Base-by-base conservation (phyloP, 148 eudicot species). In the Amaranthus palmeri region DNA sequence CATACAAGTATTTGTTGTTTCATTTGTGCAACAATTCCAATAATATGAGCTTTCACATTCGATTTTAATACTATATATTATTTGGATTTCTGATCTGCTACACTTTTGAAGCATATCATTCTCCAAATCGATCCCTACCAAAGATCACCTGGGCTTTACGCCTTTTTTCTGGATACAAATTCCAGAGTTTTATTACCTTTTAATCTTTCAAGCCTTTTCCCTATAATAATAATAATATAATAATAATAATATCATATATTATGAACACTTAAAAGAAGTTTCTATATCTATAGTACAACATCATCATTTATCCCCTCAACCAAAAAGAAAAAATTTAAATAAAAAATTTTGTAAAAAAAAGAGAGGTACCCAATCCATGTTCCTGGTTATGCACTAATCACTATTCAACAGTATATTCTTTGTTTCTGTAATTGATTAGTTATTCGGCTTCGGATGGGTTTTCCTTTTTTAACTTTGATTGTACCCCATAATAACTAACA, bases 401-500 rank as follows among this genome's bases (percentile, higher is more conserved):
- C 36, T 25, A 25, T 25, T 25, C 36, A 25, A 25, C 36, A 25
- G 36, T 25, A 25, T 25, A 25, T 54, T 25, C 10, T 6, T 25
- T 25, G 36, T 25, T 25, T 25, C 36, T 25, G 36, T 25, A 25
- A 25, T 25, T 25, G 36, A 69, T 44, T 60, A 36, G 67, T 71
- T 12, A 17, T 64, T 59, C 60, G 53, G 62, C 45, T 49, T 74
- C 72, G 49, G 46, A 57, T 49, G 69, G 60, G 65, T 57, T 61
- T 86, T 72, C 92, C 89, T 68, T 80, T 73, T 88, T 86, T 82
- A 75, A 89, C 96, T 86, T 85, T 68, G 87, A 15, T 59, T 85
- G 73, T 7, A 89, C 81, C 4, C 98, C 98, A 51, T 91, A 93
- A 86, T 93, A 93, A 4, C 91, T 71, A 6, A 88, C 86, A 18